A percentile compares a stretch with the other conserved stretches of the same genome.
These are phyloP conservation scores for Heterobasidion occidentale DNA, from an alignment of 1,284 basidiomycete genomes.

Conservation along the genomic window DNA sequence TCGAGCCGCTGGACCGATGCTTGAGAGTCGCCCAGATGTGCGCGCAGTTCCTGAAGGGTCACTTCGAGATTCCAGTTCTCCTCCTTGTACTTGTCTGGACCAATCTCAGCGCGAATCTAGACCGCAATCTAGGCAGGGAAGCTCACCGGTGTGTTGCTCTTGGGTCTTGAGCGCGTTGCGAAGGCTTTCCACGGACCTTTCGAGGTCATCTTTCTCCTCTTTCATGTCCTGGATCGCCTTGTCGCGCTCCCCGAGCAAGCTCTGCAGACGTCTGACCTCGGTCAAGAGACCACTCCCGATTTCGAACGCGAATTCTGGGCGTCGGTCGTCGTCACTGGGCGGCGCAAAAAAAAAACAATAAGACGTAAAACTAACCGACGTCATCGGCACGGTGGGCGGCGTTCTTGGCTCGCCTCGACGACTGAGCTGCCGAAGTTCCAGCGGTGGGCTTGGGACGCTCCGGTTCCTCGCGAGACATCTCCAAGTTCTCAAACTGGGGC, in stretches of 20 bases:
- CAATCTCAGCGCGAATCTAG: background rate
- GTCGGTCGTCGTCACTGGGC: background rate
- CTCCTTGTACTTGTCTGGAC: constrained; percentile 81
- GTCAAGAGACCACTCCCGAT: constrained; percentile 87
- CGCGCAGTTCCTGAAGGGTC: constrained; percentile 79
- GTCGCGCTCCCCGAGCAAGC: constrained; percentile 81
- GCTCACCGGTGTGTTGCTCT: constrained; percentile 70
- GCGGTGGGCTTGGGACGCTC: constrained; percentile 37
- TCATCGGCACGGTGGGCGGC: constrained; percentile 79
- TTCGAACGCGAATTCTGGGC: constrained; percentile 89
- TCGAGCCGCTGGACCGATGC: constrained; percentile 65
- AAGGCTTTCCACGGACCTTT: constrained; percentile 66
- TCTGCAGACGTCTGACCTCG: constrained; percentile 84
- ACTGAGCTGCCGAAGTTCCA: constrained; percentile 57
- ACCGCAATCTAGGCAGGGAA: constrained; percentile 3
- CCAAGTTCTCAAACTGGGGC: constrained; percentile 23
- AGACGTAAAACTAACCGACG: constrained; percentile 50
- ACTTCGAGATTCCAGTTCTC: constrained; percentile 99
- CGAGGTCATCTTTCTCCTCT: constrained; percentile 82
- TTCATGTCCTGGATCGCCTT: constrained; percentile 82
- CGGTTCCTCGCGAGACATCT: constrained; percentile 32
- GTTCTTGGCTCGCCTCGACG: constrained; percentile 72
- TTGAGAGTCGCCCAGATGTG: constrained; percentile 64
- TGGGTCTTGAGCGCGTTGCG: constrained; percentile 64
- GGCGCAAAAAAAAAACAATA: background rate